These are phyloP conservation scores for Cryptosporidium muris DNA, from an alignment of 169 alveolate species.

Conservation along the genomic window DNA sequence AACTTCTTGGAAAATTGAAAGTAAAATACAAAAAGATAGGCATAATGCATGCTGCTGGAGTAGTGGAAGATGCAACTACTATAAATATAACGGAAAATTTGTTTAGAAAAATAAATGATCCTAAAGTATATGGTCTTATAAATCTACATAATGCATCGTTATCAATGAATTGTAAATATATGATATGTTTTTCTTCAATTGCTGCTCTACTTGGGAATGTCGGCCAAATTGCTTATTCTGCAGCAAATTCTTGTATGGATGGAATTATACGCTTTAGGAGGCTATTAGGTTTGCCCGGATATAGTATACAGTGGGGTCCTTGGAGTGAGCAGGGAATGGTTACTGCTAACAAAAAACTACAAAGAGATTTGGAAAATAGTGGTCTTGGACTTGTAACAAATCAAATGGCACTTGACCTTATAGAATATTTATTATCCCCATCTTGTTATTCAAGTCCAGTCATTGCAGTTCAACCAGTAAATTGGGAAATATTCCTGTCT, in stretches of 20 bases:
- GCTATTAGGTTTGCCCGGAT: slow-evolving; percentile 30
- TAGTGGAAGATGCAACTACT: slow-evolving; percentile 32
- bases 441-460: neutral
- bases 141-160: slow-evolving; percentile 46
- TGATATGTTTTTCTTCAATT: slow-evolving; percentile 64
- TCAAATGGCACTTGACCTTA: slow-evolving; percentile 16
- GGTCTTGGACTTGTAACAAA: slow-evolving; percentile 26
- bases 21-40: slow-evolving; percentile 40
- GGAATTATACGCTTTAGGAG: slow-evolving; percentile 46
- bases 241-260: slow-evolving; percentile 58
- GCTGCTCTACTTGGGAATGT: slow-evolving; percentile 45
- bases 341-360: slow-evolving; percentile 14
- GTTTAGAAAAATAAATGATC: slow-evolving; percentile 3
- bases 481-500: slow-evolving; percentile 12
- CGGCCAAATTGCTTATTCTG: slow-evolving; percentile 67
- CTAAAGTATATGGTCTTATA: slow-evolving; percentile 34
- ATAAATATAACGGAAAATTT: slow-evolving; percentile 9
- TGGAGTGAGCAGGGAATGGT: slow-evolving; percentile 73
- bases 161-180: slow-evolving; percentile 35
- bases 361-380: slow-evolving; percentile 3
- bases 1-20: slow-evolving; percentile 3
- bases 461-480: slow-evolving; percentile 31
- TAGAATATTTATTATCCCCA: neutral
- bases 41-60: slow-evolving; percentile 48
- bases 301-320: slow-evolving; percentile 72